A percentile compares a stretch with the other conserved stretches of the same genome.
These are phyloP conservation scores for Saraca asoca DNA, from an alignment of 331 rosid species.

Conservation along the genomic window DNA sequence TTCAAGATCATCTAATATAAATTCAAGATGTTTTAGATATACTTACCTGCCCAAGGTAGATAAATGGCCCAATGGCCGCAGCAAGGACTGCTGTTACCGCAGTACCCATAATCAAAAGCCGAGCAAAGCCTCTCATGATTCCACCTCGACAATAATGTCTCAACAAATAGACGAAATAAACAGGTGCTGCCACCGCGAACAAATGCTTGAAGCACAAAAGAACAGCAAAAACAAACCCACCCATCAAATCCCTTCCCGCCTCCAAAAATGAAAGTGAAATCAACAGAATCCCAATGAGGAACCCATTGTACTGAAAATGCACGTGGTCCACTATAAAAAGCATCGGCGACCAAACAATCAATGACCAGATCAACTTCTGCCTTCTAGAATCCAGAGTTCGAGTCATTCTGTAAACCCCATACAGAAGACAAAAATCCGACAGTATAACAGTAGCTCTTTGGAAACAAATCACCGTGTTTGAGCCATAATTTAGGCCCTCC, in stretches of 20 bases:
- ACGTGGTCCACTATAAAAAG: constrained; percentile 81
- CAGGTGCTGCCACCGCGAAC: constrained; percentile 87
- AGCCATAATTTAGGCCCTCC: constrained; percentile 64
- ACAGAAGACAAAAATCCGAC: constrained; percentile 71
- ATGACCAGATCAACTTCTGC: constrained; percentile 59
- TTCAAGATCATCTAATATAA: constrained; percentile 14
- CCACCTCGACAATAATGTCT: constrained; percentile 88
- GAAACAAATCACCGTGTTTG: constrained; percentile 57
- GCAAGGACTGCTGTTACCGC: constrained; percentile 64
- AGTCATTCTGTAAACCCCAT: constrained; percentile 62
- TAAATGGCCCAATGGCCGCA: constrained; percentile 79
- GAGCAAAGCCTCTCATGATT: constrained; percentile 54
- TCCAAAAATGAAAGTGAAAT: constrained; percentile 80
- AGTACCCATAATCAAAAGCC: constrained; percentile 63
- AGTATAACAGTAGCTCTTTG: constrained; percentile 64
- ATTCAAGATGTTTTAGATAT: constrained; percentile 8
- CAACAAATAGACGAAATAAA: constrained; percentile 79
- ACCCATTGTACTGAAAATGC: constrained; percentile 93
- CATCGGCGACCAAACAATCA: constrained; percentile 86
- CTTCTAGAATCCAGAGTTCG: constrained; percentile 50
- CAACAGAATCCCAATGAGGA: constrained; percentile 82
- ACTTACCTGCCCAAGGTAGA: constrained; percentile 83
- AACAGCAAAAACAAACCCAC: constrained; percentile 68
- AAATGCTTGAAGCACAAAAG: constrained; percentile 87
- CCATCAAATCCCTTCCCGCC: constrained; percentile 84